These are phyloP conservation scores for Phytophthora idaei DNA, from an alignment of 352 stramenopile species.

Conservation along the genomic window DNA sequence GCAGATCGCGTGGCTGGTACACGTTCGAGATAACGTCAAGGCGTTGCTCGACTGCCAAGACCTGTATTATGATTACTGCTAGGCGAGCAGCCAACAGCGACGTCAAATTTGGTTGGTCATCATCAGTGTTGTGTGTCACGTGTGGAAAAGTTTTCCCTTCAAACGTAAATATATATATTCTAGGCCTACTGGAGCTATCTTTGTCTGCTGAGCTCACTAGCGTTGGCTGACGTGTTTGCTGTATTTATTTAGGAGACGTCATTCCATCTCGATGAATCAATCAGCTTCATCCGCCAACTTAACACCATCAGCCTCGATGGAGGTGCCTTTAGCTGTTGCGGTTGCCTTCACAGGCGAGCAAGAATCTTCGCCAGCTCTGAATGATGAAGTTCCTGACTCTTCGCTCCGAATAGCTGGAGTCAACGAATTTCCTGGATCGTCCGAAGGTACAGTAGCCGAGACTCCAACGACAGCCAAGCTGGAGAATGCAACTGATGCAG, in stretches of 20 bases:
- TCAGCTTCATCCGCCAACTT: background rate
- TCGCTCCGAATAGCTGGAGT: background rate
- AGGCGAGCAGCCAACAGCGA: background rate
- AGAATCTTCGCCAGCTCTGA: background rate
- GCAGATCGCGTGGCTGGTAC: constrained; percentile 67
- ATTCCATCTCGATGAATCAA: constrained; percentile 3
- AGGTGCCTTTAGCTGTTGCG: constrained; percentile 1
- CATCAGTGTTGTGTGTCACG: constrained; percentile 12
- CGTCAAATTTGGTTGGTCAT: background rate
- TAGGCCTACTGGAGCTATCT: constrained; percentile 21
- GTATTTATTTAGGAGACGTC: background rate
- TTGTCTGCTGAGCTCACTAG: constrained; percentile 7
- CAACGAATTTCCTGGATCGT: constrained; percentile 7
- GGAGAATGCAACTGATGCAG: background rate
- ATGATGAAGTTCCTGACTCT: background rate
- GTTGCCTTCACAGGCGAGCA: constrained; percentile 2
- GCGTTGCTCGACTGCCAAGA: constrained; percentile 73
- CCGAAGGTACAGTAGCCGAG: constrained; percentile 2
- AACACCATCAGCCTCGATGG: constrained; percentile 9
- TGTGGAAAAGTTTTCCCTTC: constrained; percentile 15
- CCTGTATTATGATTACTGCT: constrained; percentile 44
- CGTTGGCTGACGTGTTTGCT: background rate
- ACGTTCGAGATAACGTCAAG: constrained; percentile 76
- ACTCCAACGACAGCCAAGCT: background rate
- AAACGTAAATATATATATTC: constrained; percentile 32